Evolutionary conservation across 495 filamentous ascomycete species (phyloP).

Genomic region (Neurospora sp.): DNA sequence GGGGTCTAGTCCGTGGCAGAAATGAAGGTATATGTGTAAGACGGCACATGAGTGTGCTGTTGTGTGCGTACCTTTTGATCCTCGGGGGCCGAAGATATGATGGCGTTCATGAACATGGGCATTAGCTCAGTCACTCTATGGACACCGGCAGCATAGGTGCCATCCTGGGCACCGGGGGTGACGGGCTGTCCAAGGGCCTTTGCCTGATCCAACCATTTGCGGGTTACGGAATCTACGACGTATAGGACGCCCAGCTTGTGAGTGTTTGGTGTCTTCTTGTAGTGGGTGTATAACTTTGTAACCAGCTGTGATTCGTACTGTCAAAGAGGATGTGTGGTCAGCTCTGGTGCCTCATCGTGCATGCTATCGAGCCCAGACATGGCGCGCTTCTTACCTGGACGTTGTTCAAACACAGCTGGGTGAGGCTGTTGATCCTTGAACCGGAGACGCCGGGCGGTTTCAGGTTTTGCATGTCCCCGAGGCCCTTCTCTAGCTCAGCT

Average conservation of each 20-base stretch:
- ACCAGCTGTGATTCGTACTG: slow-evolving; percentile 94
- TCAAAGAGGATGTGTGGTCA: slow-evolving; percentile 19
- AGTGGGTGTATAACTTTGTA: slow-evolving; percentile 91
- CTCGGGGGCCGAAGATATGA: slow-evolving; percentile 75
- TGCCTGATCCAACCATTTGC: slow-evolving; percentile 95
- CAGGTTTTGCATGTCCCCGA: slow-evolving; percentile 82
- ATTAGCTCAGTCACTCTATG: slow-evolving; percentile 93
- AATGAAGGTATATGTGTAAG: not conserved
- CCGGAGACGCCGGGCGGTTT: slow-evolving; percentile 92
- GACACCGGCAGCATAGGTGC: slow-evolving; percentile 89
- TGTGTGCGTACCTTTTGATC: slow-evolving; percentile 92
- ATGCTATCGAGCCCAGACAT: not conserved
- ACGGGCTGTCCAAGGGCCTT: slow-evolving; percentile 73
- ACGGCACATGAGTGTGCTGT: slow-evolving; percentile 7
- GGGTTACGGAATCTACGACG: slow-evolving; percentile 99
- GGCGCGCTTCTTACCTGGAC: slow-evolving; percentile 66
- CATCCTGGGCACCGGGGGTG: slow-evolving; percentile 66
- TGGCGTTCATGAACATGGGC: slow-evolving; percentile 90
- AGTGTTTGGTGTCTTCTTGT: slow-evolving; percentile 88
- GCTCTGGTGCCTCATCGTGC: slow-evolving; percentile 10
- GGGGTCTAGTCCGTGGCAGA: not conserved
- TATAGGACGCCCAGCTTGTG: slow-evolving; percentile 99
- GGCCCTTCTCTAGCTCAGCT: slow-evolving; percentile 79
- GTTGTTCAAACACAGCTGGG: slow-evolving; percentile 73
- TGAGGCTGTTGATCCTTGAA: slow-evolving; percentile 79